phyloP scores from a whole-genome alignment of 208 protist genomes.

The Acanthamoeba sp. region DNA sequence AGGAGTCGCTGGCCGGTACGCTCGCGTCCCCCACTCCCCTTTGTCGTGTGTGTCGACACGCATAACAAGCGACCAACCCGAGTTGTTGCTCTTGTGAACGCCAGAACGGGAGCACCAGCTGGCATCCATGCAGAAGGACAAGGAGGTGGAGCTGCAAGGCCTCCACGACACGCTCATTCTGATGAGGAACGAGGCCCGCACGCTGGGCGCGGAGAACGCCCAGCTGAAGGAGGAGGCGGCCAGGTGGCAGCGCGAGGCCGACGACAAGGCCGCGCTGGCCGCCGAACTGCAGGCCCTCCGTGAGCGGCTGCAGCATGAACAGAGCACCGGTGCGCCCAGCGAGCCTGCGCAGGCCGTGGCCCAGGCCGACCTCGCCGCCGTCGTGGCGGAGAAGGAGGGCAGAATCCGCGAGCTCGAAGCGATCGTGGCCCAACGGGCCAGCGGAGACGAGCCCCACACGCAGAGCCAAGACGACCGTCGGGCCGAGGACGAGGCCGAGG shows the following conservation, averaged over 20 bases:
- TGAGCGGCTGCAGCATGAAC: background rate
- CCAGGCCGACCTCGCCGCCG: background rate
- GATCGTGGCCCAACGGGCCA: background rate
- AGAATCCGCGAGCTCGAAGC: background rate
- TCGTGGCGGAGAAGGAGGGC: background rate
- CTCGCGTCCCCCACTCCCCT: no score
- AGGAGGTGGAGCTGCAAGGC: conserved; percentile 26
- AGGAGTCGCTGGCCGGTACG: background rate
- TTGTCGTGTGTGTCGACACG: no score
- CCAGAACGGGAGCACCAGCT: conserved; percentile 22
- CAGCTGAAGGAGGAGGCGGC: background rate
- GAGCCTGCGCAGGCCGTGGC: background rate
- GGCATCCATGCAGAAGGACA: conserved; percentile 16
- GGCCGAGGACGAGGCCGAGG: background rate
- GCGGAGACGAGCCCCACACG: background rate
- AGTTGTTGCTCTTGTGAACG: background rate
- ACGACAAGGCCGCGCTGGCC: background rate
- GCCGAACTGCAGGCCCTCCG: background rate
- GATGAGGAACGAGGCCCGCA: background rate
- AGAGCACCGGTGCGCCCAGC: background rate
- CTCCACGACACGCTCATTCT: conserved; percentile 33
- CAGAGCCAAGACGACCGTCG: background rate
- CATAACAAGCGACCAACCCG: no score
- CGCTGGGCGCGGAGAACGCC: background rate
- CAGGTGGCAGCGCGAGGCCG: background rate